Conservation (phyloP, 148 eudicot species). For the Arbutus unedo region DNA sequence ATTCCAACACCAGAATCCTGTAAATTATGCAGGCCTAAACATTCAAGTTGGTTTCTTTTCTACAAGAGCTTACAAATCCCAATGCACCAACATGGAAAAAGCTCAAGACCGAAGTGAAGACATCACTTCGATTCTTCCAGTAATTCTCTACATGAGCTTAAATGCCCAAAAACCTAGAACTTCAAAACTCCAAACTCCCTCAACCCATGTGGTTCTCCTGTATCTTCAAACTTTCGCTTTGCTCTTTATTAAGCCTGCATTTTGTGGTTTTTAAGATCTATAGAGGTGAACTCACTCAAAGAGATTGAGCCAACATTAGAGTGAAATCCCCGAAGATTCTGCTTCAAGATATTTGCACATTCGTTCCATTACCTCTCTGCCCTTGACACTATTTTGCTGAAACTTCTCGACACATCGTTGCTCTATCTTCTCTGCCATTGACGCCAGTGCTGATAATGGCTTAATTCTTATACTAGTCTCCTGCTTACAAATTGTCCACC, state of each 20-base stretch:
- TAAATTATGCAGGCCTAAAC: neutral
- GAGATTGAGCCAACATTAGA: conserved; percentile 22
- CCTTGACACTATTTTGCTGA: conserved; percentile 84
- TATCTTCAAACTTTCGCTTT: too few species aligned
- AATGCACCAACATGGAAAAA: neutral
- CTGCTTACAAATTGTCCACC: conserved; percentile 94
- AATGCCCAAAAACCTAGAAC: neutral
- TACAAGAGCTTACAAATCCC: neutral
- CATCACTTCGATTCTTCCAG: neutral
- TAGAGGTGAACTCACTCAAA: neutral
- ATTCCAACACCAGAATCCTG: neutral
- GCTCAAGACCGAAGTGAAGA: conserved; percentile 8
- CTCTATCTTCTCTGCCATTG: conserved; percentile 95
- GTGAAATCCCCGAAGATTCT: conserved; percentile 72
- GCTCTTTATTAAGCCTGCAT: too few species aligned
- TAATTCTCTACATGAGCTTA: conserved; percentile 9
- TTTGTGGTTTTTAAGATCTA: too few species aligned
- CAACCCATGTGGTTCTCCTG: too few species aligned
- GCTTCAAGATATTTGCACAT: conserved; percentile 98
- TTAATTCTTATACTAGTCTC: conserved; percentile 87
- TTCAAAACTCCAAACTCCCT: neutral
- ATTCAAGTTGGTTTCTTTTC: conserved; percentile 6
- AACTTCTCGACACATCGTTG: conserved; percentile 85
- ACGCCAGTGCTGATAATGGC: conserved; percentile 77
- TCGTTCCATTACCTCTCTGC: conserved; percentile 98